Evolutionary conservation across 2,329 filamentous ascomycete genomes (phyloP), one percentile per base, ranked within the genome.

Genomic region (Fusarium stilboides): DNA sequence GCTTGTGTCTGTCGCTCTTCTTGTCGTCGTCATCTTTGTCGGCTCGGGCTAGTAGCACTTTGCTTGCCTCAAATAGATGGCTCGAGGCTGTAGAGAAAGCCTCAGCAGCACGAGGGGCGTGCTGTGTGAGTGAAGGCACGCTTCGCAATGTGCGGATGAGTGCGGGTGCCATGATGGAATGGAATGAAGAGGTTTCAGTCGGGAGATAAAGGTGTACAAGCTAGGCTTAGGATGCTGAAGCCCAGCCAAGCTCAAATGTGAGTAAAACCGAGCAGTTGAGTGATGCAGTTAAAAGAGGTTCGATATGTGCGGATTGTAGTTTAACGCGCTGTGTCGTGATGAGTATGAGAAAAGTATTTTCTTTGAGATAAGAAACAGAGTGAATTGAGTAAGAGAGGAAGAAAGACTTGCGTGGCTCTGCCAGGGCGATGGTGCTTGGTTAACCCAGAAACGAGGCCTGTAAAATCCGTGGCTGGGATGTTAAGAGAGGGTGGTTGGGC

Each of bases 1-100:
- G 70, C 24, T 75, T 70, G 20, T 73, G 62, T 22, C 74, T 71
- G 6, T 72, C 62, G 10, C 31, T 36, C n/a, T 70, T 69, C 20
- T 69, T 69, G 28, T 73, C 59, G 22, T 73, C 59, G n/a, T 76
- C 72, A 46, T 82, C 74, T 47, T 68, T 44, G 26, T 62, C 39
- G 15, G 83, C 81, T 39, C 84, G 83, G 24, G 77, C 77, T 10
- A 80, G 69, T 8, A 87, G 78, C n/a, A 84, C 62, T 7, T 80
- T 79, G 44, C 77, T 80, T 13, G 82, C 84, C 17, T 80, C 68
- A 17, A 69, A 76, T 6, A 87, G 74, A 6, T 83, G 83, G 2
- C 82, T 82, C 17, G 82, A 77, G 15, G 77, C 71, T 3, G 77
- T 71, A 37, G 76, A 69, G 46, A 77, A 58, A 34, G 71, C 62